These are phyloP conservation scores for Musa acuminata DNA, from an alignment of 176 grass and related monocot species.

Conservation along the genomic window DNA sequence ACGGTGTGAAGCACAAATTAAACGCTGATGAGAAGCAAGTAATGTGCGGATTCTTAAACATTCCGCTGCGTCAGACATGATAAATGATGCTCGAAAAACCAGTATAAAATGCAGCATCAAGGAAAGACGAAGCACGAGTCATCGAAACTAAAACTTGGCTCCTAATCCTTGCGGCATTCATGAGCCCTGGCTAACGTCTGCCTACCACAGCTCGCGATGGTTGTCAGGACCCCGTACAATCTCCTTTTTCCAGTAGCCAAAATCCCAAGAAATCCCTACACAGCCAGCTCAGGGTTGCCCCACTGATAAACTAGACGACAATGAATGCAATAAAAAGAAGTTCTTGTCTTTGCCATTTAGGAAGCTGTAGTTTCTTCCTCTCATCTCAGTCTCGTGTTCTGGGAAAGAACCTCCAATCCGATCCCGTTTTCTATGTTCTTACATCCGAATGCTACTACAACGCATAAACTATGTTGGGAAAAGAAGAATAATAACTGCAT, in stretches of 20 bases:
- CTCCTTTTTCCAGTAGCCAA: not conserved
- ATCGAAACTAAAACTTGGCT: no score
- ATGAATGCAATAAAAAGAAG: not conserved
- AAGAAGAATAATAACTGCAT: no score
- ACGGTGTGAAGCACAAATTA: not conserved
- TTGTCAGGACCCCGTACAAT: not conserved
- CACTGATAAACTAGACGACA: not conserved
- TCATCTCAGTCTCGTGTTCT: not conserved
- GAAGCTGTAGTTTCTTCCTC: not conserved
- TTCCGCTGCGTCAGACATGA: no score
- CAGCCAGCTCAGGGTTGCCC: not conserved
- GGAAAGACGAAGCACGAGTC: no score
- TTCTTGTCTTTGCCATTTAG: not conserved
- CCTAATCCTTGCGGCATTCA: not conserved
- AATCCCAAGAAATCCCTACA: not conserved
- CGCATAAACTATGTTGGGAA: no score
- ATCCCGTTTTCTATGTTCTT: no score
- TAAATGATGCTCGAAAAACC: no score
- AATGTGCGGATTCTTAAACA: no score
- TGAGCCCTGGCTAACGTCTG: not conserved
- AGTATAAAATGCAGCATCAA: no score
- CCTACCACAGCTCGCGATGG: no score
- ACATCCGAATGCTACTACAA: no score
- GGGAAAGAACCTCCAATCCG: not conserved
- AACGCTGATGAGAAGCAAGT: no score